A percentile compares a stretch with the other conserved stretches of the same genome.
Evolutionary conservation across 2,329 filamentous ascomycete species (phyloP).

Genomic region (Aureobasidium sp.): DNA sequence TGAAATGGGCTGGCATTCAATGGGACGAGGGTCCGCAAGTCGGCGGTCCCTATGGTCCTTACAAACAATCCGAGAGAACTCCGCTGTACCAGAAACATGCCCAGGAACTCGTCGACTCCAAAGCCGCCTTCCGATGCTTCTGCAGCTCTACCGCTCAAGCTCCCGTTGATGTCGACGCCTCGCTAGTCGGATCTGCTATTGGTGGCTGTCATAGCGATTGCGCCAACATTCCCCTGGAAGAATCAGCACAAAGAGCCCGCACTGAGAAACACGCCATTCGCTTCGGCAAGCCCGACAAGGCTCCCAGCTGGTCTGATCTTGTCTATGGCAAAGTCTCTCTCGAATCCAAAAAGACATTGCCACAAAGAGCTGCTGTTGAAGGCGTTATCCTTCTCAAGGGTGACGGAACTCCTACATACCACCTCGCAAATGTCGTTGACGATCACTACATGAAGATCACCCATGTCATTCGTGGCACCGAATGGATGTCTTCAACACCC

Average conservation of each 20-base stretch:
- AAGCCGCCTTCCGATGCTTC: conserved; percentile 87
- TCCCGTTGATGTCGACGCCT: conserved; percentile 16
- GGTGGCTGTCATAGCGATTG: conserved; percentile 68
- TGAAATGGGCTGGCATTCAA: conserved; percentile 79
- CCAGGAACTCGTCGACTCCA: conserved; percentile 59
- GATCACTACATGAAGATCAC: conserved; percentile 94
- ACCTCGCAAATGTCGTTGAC: conserved; percentile 94
- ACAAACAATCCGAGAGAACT: conserved; percentile 79
- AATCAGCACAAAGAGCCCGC: conserved; percentile 64
- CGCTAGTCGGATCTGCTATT: conserved; percentile 42
- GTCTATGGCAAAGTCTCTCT: conserved; percentile 62
- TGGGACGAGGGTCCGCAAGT: conserved; percentile 92
- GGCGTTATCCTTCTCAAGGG: conserved; percentile 81
- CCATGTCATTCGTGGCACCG: conserved; percentile 87
- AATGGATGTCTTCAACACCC: conserved; percentile 94
- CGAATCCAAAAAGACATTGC: conserved; percentile 20
- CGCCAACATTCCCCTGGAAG: conserved; percentile 54
- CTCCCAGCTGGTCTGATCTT: conserved; percentile 64
- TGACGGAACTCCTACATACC: conserved; percentile 90
- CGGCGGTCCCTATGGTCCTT: conserved; percentile 76
- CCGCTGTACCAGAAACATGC: conserved; percentile 65
- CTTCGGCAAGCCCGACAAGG: conserved; percentile 57
- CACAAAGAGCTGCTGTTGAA: conserved; percentile 33
- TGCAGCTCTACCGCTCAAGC: conserved; percentile 57
- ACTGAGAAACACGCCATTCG: conserved; percentile 72